A percentile compares a stretch with the other conserved stretches of the same genome.
Evolutionary conservation across 2,329 filamentous ascomycete species (phyloP).

Genomic region (Diplodia seriata): DNA sequence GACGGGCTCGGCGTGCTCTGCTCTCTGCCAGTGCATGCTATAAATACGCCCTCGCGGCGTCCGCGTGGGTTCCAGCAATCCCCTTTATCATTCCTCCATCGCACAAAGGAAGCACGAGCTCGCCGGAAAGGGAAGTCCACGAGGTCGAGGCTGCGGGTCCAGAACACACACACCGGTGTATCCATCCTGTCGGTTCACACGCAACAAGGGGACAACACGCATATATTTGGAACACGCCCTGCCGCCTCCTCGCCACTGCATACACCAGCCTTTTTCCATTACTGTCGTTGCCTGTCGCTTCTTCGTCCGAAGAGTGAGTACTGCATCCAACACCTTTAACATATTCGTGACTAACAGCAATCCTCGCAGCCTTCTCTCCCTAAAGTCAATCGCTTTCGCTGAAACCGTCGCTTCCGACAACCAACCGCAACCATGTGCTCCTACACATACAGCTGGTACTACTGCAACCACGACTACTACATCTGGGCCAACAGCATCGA

Average conservation of each 20-base stretch:
- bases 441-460: constrained; percentile 57
- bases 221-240: constrained; percentile 25
- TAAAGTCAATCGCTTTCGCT: neutral
- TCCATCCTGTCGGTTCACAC: neutral
- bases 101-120: constrained; percentile 6
- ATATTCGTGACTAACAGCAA: neutral
- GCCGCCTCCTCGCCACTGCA: neutral
- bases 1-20: neutral
- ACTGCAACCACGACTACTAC: constrained; percentile 58
- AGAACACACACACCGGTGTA: constrained; percentile 15
- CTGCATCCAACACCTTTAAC: neutral
- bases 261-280: neutral
- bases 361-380: neutral
- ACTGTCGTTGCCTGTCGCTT: neutral
- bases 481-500: constrained; percentile 56
- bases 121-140: constrained; percentile 16
- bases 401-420: neutral
- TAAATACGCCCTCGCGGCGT: constrained; percentile 18
- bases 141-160: constrained; percentile 17
- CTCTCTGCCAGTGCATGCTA: constrained; percentile 9
- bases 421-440: constrained; percentile 49
- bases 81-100: neutral
- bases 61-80: neutral
- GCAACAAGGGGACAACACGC: neutral
- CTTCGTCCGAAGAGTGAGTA: constrained; percentile 19